Base-by-base conservation (phyloP, 345 rosid species). In the Acer negundo region DNA sequence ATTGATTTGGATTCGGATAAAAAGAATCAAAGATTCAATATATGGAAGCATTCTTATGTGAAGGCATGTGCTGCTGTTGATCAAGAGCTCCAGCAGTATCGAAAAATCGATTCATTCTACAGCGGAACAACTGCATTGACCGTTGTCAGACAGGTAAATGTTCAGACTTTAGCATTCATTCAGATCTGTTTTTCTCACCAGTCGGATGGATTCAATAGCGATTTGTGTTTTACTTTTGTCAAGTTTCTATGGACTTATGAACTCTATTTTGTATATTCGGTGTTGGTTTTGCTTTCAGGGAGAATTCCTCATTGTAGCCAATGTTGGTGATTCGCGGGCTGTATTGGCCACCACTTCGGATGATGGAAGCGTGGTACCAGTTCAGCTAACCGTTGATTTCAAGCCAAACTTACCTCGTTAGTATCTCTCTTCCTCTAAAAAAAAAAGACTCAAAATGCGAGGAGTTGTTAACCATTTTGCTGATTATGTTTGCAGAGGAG, bases 301-400 rank as follows among this genome's bases (percentile, higher is more conserved):
- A 12, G 99, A 93, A 24, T 72, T 69, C 28, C 76, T 95, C 10
- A 82, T 81, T 55, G 78, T 91, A 69, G 97, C 98, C 20, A 95
- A 95, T 73, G 92, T 95, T 8, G 99, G 99, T 0, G 99, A 95
- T 71, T 95, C 99, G 9, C 91, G 98, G 3, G 99, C 99, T 19
- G 98, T 95, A 46, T 77, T 95, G 65, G 98, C 89, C 23, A 92
- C 99, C 16, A 83, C 85, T 67, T 88, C 90, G 2, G 96, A 93
- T 13, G 94, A 93, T 78, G 96, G 97, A 83, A 84, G 78, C 84
- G 77, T 95, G 81, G 82, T 82, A 19, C 67, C 98, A 4, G 84
- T 90, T 81, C 99, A 95, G 85, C 97, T 95, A 6, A 95, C 99
- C 0, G 79, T 89, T 1, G 99, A 93, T 84, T 93, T 90, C 86